These are phyloP conservation scores for Eucalyptus erythrocorys DNA, from an alignment of 345 rosid genomes.

Conservation along the genomic window DNA sequence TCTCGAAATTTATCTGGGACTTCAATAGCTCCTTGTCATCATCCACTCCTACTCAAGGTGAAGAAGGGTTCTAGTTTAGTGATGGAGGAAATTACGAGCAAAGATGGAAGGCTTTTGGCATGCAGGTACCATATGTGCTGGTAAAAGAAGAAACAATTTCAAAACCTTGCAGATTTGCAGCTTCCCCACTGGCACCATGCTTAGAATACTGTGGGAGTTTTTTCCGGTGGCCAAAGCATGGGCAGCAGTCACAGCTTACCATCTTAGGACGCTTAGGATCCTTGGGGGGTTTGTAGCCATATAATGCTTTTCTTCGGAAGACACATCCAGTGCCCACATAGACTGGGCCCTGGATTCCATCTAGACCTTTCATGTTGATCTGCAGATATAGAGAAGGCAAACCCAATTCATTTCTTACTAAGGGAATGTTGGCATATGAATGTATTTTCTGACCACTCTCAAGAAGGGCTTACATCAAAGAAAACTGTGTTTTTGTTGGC, in stretches of 20 bases:
- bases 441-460: neutral
- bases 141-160: neutral
- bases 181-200: constrained; percentile 33
- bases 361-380: constrained; percentile 83
- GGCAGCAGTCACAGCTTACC: constrained; percentile 94
- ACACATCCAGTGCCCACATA: constrained; percentile 98
- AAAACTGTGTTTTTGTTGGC: constrained; percentile 90
- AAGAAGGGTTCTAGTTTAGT: neutral
- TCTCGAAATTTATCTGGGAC: constrained; percentile 95
- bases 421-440: neutral
- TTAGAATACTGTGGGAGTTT: constrained; percentile 44
- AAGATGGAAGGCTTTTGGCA: neutral
- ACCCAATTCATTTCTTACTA: neutral
- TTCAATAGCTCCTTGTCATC: constrained; percentile 74
- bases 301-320: constrained; percentile 88
- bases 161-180: constrained; percentile 50
- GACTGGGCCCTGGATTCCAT: constrained; percentile 91
- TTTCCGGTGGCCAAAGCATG: constrained; percentile 82
- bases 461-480: constrained; percentile 55
- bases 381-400: neutral
- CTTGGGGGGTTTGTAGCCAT: constrained; percentile 89
- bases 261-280: constrained; percentile 92
- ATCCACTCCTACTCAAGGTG: constrained; percentile 22
- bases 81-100: neutral
- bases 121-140: neutral